These are phyloP conservation scores for Geotrichum phurueaensis DNA, from an alignment of 1,139 yeast species.

Conservation along the genomic window DNA sequence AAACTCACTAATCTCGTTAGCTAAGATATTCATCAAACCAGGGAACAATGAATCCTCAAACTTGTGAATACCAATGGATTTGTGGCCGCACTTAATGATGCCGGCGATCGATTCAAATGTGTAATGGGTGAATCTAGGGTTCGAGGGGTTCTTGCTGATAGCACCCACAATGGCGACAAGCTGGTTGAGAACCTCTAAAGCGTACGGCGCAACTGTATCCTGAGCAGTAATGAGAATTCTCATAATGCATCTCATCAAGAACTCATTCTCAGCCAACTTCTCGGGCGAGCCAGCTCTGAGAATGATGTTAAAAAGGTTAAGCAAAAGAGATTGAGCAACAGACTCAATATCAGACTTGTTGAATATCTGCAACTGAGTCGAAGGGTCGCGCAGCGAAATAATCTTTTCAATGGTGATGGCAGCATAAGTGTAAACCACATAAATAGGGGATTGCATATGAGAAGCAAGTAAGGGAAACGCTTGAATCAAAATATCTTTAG, in stretches of 20 bases:
- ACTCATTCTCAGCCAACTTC: slow-evolving; percentile 91
- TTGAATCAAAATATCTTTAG: slow-evolving; percentile 72
- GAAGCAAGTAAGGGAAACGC: slow-evolving; percentile 75
- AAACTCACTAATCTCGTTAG: slow-evolving; percentile 87
- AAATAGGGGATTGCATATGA: slow-evolving; percentile 55
- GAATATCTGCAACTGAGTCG: slow-evolving; percentile 52
- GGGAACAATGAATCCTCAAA: slow-evolving; percentile 61
- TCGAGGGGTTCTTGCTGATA: slow-evolving; percentile 85
- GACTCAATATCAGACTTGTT: slow-evolving; percentile 62
- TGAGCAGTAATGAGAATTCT: slow-evolving; percentile 73
- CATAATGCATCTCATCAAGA: slow-evolving; percentile 82
- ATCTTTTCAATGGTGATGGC: slow-evolving; percentile 90
- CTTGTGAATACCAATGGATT: slow-evolving; percentile 32
- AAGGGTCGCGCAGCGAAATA: slow-evolving; percentile 56
- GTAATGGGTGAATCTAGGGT: slow-evolving; percentile 88
- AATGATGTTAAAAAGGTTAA: slow-evolving; percentile 62
- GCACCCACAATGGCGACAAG: slow-evolving; percentile 61
- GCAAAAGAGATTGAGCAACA: slow-evolving; percentile 50
- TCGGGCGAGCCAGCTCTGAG: slow-evolving; percentile 66
- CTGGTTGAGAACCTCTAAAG: slow-evolving; percentile 46
- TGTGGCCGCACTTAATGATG: slow-evolving; percentile 51
- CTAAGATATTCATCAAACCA: slow-evolving; percentile 57
- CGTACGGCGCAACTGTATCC: slow-evolving; percentile 46
- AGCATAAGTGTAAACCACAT: slow-evolving; percentile 87
- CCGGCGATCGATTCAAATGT: slow-evolving; percentile 84